Evolutionary conservation across 1,284 basidiomycete genomes (phyloP), one percentile per base, ranked within the genome.

Genomic region (Tilletia indica): DNA sequence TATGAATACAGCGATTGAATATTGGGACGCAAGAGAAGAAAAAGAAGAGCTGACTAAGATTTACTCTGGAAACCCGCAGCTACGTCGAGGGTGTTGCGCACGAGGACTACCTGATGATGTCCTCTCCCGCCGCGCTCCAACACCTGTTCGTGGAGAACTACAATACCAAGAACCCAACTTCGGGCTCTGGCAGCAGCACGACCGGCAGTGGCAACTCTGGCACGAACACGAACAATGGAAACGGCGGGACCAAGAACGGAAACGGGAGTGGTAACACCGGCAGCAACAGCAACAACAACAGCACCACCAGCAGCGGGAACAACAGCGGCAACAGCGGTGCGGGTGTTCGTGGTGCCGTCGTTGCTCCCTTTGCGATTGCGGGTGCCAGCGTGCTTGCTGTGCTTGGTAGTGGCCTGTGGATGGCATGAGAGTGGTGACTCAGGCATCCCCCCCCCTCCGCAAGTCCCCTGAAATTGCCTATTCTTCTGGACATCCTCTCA

Each of bases 1-100:
- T 31, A 31, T 31, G 25, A 31, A 31, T 31, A 31, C 25, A 31
- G 25, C 25, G 25, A 31, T 31, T 1, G 25, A 31, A 31, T 31
- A 1, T 2, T 31, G 25, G 25, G 25, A 31, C 25, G 25, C 25
- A 31, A 31, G 25, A 31, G 25, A 31, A 31, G 25, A 31, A 31
- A 2, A 2, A 31, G 25, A 45, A 14, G 42, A 45, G 14, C 42
- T 45, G 42, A 45, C 42, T 14, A 9, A 9, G 42, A 14, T 45
- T 45, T 31, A 31, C 42, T 3, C 14, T 45, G 42, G 6, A 14
- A 45, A 45, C 42, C 42, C 14, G 6, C 71, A 78, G 77, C 71
- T 79, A 78, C 67, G 76, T 80, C 2, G 21, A 70, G 14, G 68
- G 68, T n/a, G 74, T 76, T 16, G 74, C 72, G 12, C 79, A 80